phyloP scores from a whole-genome alignment of 352 stramenopile species.

The Pythium utonaiense region DNA sequence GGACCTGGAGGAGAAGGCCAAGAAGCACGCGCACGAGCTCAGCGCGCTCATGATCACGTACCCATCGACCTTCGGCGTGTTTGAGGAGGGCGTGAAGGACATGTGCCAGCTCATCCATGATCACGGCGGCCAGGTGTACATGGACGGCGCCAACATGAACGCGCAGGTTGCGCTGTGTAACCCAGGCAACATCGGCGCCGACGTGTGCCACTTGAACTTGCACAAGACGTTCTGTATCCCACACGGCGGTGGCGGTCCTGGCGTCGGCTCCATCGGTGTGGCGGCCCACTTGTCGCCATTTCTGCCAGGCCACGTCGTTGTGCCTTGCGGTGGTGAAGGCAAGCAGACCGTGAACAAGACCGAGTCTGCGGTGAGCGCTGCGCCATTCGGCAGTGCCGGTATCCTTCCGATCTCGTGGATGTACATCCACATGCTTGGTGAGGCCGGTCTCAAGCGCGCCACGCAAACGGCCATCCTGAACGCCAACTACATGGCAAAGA shows the following conservation, averaged over 20 bases:
- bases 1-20: conserved; percentile 94
- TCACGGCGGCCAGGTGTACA: conserved; percentile 98
- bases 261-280: conserved; percentile 91
- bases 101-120: conserved; percentile 95
- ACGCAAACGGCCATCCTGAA: conserved; percentile 97
- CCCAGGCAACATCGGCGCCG: conserved; percentile 95
- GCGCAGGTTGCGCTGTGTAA: conserved; percentile 97
- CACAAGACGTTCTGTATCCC: conserved; percentile 99
- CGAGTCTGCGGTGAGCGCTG: conserved; percentile 88
- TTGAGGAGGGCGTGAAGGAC: conserved; percentile 97
- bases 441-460: conserved; percentile 92
- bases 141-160: conserved; percentile 99
- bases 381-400: conserved; percentile 96
- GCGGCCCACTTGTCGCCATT: conserved; percentile 93
- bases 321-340: conserved; percentile 80
- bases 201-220: conserved; percentile 99
- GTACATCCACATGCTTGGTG: conserved; percentile 99
- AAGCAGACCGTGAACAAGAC: conserved; percentile 70
- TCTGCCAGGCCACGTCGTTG: conserved; percentile 93
- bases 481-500: conserved; percentile 99
- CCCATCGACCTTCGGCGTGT: conserved; percentile 98
- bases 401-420: conserved; percentile 99
- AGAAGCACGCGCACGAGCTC: conserved; percentile 95
- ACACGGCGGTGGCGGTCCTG: conserved; percentile 96
- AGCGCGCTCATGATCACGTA: conserved; percentile 99